phyloP scores from a whole-genome alignment of 2,329 filamentous ascomycete genomes.

The Pyrenochaeta sp. region DNA sequence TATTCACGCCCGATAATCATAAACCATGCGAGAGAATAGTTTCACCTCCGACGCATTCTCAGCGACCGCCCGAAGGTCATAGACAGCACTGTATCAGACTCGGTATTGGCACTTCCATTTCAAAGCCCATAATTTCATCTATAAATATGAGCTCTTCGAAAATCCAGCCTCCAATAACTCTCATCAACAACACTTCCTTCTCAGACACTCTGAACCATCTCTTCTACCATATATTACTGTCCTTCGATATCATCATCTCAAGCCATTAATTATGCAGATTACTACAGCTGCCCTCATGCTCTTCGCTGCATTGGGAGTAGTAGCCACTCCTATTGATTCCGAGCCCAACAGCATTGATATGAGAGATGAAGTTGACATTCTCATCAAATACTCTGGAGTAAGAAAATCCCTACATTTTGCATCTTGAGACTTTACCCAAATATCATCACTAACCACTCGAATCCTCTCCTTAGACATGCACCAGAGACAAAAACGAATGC shows the following conservation, averaged over 20 bases:
- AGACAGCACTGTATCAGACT: neutral
- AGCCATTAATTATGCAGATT: neutral
- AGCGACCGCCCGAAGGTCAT: neutral
- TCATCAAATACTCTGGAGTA: neutral
- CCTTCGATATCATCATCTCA: neutral
- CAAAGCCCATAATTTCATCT: neutral
- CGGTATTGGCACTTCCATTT: neutral
- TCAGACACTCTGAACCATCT: neutral
- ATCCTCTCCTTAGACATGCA: neutral
- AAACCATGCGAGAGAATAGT: neutral
- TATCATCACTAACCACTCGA: neutral
- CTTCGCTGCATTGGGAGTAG: neutral
- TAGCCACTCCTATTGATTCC: conserved; percentile 1
- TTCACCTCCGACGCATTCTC: neutral
- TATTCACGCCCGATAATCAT: neutral
- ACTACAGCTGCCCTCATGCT: neutral
- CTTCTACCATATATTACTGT: neutral
- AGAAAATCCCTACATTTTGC: neutral
- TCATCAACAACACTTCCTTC: neutral
- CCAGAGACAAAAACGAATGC: neutral
- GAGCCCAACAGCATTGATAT: neutral
- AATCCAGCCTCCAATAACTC: neutral
- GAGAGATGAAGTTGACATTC: neutral
- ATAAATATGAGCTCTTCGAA: neutral
- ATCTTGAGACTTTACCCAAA: neutral